Evolutionary conservation across 192 early-diverging fungal genomes (phyloP).

Genomic region (Coemansia sp.): DNA sequence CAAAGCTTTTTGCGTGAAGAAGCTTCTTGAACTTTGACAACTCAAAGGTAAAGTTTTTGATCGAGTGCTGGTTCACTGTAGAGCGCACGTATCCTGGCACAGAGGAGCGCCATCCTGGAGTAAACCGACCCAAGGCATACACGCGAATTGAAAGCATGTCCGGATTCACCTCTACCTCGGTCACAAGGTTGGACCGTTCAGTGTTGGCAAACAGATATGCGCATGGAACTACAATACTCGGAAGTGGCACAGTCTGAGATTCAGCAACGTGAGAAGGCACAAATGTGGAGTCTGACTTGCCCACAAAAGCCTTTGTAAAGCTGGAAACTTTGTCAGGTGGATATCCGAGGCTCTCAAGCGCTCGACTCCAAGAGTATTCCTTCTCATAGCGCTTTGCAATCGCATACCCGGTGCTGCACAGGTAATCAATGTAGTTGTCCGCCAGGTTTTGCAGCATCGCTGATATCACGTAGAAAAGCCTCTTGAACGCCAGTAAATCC

Average conservation of each 20-base stretch:
- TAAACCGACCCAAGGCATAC: conserved; percentile 49
- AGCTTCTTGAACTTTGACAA: conserved; percentile 56
- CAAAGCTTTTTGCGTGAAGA: conserved; percentile 54
- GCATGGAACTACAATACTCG: conserved; percentile 37
- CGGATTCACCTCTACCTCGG: conserved; percentile 44
- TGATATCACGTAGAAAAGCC: conserved; percentile 43
- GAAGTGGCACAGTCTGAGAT: conserved; percentile 20
- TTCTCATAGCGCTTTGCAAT: conserved; percentile 46
- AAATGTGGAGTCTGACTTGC: conserved; percentile 10
- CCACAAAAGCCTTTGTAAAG: conserved; percentile 26
- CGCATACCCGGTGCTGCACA: conserved; percentile 48
- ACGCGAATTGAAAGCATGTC: conserved; percentile 51
- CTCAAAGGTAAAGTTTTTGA: conserved; percentile 52
- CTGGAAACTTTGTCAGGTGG: conserved; percentile 16
- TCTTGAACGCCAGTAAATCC: conserved; percentile 32
- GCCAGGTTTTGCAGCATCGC: conserved; percentile 53
- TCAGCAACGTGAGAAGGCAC: not conserved
- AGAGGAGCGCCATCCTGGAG: conserved; percentile 50
- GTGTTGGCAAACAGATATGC: conserved; percentile 52
- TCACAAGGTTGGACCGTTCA: conserved; percentile 48
- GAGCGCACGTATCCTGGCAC: conserved; percentile 51
- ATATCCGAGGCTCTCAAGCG: conserved; percentile 40
- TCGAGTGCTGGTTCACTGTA: conserved; percentile 39
- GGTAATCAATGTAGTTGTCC: conserved; percentile 51
- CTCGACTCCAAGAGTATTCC: conserved; percentile 30